Base-by-base conservation (phyloP, 225 moss, liverwort and hornwort species). In the Bryum argenteum region DNA sequence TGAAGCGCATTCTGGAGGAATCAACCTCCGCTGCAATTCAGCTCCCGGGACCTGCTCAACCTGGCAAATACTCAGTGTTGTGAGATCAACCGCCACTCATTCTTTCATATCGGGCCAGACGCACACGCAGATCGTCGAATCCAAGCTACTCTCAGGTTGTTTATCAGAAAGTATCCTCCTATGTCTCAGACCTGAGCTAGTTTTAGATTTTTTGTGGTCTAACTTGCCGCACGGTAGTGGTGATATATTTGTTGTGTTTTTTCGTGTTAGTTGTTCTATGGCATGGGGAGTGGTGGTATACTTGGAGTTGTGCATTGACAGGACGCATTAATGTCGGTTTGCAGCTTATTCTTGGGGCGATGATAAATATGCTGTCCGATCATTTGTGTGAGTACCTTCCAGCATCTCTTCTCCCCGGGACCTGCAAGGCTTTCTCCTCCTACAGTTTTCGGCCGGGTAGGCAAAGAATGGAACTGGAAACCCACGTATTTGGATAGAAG, bases 1-100 rank as follows among this genome's bases (percentile, higher is more conserved):
- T 98, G 73, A 98, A 98, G 80, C 94, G 97, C 66, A 90, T 98
- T 28, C 80, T 98, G 82, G 97, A 98, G 87, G 97, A 98, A 81
- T 98, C 97, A 72, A 98, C 97, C 65, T 92, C 97, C 66, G 89
- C 94, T 42, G 89, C 94, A 72, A 92, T 81, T 77, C 92, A 92
- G 77, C 94, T 94, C 60, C 97, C 97, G 75, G 97, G 94, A 64
- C 87, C 97, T 71, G 82, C 89, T 63, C 97, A 98, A 92, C 97
- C 97, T 81, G 97, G 97, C 80, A 98, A 98, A 82, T 98, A 98
- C 76, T 92, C 94, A 63, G 97, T 98, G 70, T 84, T 98, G 56
- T 98, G 82, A 92, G 73, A 22, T 23, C 9, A 33, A 33, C 33
- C 33, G 7, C 33, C n/a, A n/a, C 33, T 6, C 7, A 33, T 33